These are phyloP conservation scores for Brassica napus DNA, from an alignment of 345 rosid genomes.

Conservation along the genomic window Da-Ae NC_063434.1:4996501-4997000, in stretches of 20 bases:
- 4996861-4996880: neutral
- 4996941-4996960: slow-evolving; percentile 2
- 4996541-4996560: neutral
- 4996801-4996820: neutral
- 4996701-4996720: slow-evolving; percentile 15
- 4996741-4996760: slow-evolving; percentile 35
- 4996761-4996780: slow-evolving; percentile 31
- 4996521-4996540: neutral
- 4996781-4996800: slow-evolving; percentile 12
- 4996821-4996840: neutral
- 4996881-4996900: slow-evolving; percentile 9
- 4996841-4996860: slow-evolving; percentile 8
- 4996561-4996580: slow-evolving; percentile 4
- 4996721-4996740: slow-evolving; percentile 35
- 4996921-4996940: neutral
- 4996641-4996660: neutral
- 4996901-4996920: slow-evolving; percentile 11
- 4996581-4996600: neutral
- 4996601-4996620: neutral
- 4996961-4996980: slow-evolving; percentile 2
- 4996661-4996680: neutral
- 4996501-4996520: neutral
- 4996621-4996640: neutral
- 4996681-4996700: slow-evolving; percentile 28
- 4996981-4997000: slow-evolving; percentile 10